These are phyloP conservation scores for Moniliella sp. DNA, from an alignment of 1,284 basidiomycete species.

Conservation along the genomic window DNA sequence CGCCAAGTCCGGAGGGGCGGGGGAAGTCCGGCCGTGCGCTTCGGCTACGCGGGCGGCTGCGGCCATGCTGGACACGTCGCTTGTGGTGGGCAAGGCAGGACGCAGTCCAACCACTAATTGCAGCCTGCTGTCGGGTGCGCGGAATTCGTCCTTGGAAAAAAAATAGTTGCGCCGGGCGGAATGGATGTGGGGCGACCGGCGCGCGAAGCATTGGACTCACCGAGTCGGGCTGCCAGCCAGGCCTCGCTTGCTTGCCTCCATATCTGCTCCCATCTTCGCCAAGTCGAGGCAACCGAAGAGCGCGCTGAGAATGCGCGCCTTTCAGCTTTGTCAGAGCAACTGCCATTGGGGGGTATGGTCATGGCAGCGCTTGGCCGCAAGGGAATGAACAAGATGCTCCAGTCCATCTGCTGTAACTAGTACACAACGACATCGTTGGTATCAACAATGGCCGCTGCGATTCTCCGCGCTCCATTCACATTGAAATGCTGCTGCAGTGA, in stretches of 20 bases:
- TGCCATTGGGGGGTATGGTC: slow-evolving; percentile 91
- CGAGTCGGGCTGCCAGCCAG: no score
- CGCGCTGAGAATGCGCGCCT: slow-evolving; percentile 94
- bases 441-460: slow-evolving; percentile 98
- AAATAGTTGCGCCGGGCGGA: background rate
- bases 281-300: no score
- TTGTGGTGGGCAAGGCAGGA: background rate
- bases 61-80: no score
- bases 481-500: slow-evolving; percentile 98
- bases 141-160: background rate
- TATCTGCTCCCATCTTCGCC: no score
- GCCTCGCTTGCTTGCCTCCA: no score
- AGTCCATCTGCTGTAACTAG: slow-evolving; percentile 74
- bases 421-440: no score
- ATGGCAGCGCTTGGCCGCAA: slow-evolving; percentile 94
- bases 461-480: slow-evolving; percentile 83
- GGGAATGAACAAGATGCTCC: slow-evolving; percentile 80
- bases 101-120: background rate
- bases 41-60: background rate
- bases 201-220: no score
- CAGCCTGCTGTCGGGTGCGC: background rate
- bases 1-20: no score
- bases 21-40: background rate
- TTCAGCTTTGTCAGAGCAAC: slow-evolving; percentile 85
- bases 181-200: no score